A percentile compares a stretch with the other conserved stretches of the same genome.
Evolutionary conservation across 352 stramenopile species (phyloP).

Genomic region (Thalassiosira exigua): DNA sequence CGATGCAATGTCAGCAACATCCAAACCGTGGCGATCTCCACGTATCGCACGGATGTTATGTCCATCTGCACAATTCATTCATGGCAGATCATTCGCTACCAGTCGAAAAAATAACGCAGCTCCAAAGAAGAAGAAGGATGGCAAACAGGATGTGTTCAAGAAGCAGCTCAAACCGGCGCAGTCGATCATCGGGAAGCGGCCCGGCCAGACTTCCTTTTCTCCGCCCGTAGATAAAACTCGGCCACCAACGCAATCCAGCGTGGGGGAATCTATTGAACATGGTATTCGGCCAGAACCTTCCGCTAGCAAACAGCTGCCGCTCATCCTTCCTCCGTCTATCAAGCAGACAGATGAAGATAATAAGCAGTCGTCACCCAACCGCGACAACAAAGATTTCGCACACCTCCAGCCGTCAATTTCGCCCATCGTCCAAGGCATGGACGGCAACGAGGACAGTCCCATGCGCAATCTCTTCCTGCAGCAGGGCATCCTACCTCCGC

Average conservation of each 20-base stretch:
- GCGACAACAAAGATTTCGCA: constrained; percentile 31
- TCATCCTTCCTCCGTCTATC: constrained; percentile 38
- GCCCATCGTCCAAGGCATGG: neutral
- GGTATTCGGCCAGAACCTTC: neutral
- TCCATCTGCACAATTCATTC: neutral
- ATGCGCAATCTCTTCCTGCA: constrained; percentile 39
- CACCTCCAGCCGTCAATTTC: constrained; percentile 21
- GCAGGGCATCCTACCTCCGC: constrained; percentile 44
- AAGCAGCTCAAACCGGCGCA: constrained; percentile 4
- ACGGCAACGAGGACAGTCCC: constrained; percentile 21
- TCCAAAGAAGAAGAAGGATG: constrained; percentile 6
- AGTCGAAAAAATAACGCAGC: neutral
- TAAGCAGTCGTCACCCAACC: neutral
- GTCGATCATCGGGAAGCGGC: constrained; percentile 45
- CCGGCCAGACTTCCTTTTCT: constrained; percentile 49
- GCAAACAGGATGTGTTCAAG: constrained; percentile 12
- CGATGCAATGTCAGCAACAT: neutral
- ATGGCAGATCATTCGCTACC: neutral
- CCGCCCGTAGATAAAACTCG: constrained; percentile 11
- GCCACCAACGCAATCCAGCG: neutral
- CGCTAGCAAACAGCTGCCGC: constrained; percentile 11
- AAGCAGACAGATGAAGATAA: neutral
- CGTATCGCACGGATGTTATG: neutral
- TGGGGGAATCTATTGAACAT: too few species aligned
- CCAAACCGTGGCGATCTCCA: neutral